Conservation (phyloP, 495 filamentous ascomycete species). For the Penicillium soppii region DNA sequence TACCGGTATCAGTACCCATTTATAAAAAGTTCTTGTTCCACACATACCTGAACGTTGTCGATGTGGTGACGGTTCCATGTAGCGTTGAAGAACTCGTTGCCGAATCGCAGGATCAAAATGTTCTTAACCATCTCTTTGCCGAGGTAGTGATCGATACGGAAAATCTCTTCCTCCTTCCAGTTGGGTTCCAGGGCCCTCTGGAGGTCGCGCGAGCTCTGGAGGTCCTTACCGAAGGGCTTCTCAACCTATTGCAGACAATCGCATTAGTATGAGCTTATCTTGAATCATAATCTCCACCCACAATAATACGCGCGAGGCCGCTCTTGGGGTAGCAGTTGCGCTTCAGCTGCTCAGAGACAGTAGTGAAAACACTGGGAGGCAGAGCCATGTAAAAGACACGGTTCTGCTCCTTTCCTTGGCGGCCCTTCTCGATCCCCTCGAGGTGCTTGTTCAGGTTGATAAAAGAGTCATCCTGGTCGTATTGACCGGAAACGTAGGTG, state of each 20-base stretch:
- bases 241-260: slow-evolving; percentile 64
- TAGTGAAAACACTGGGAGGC: slow-evolving; percentile 95
- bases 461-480: slow-evolving; percentile 97
- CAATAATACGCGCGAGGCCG: slow-evolving; percentile 92
- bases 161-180: slow-evolving; percentile 99
- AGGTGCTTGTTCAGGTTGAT: slow-evolving; percentile 83
- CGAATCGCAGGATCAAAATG: slow-evolving; percentile 95
- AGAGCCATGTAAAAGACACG: slow-evolving; percentile 99
- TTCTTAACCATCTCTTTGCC: slow-evolving; percentile 99
- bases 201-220: slow-evolving; percentile 88
- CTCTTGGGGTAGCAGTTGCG: slow-evolving; percentile 89
- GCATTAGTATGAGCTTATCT: not conserved
- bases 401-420: slow-evolving; percentile 69
- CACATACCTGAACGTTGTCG: slow-evolving; percentile 77
- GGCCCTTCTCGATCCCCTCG: slow-evolving; percentile 79
- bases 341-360: slow-evolving; percentile 95
- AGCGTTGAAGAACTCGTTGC: slow-evolving; percentile 98
- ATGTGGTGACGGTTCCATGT: slow-evolving; percentile 99
- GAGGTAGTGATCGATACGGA: slow-evolving; percentile 99
- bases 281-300: slow-evolving; percentile 34
- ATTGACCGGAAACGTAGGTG: slow-evolving; percentile 94
- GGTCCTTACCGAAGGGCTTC: slow-evolving; percentile 98
- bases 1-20: slow-evolving; percentile 1
- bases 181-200: slow-evolving; percentile 94
- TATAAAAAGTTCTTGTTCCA: not conserved